Base-by-base conservation (phyloP, 2,329 filamentous ascomycete genomes). In the Albophoma yamanashiensis region DNA sequence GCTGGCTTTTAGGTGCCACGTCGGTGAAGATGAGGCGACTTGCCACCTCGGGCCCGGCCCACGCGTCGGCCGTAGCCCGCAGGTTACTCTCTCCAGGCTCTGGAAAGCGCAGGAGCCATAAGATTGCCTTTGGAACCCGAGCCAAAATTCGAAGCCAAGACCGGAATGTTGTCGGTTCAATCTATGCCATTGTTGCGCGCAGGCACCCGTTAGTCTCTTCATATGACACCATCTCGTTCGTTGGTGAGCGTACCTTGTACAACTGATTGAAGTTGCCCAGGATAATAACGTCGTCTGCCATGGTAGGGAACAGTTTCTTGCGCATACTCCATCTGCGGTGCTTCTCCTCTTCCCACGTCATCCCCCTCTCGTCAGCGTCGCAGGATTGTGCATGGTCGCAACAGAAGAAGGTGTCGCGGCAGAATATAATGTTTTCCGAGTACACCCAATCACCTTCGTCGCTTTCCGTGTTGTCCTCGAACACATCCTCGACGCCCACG, bases 191-290 rank as follows among this genome's bases (percentile, higher is more conserved):
- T 31, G 50, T 17, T 12, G 15, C 15, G 57, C 56, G 27, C 22
- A 22, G 55, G 17, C 59, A 39, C 14, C 45, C 22, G 40, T 39
- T 5, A 9, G 20, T 36, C 36, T 50, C 20, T 3, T 8, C 25
- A 20, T 14, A 11, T n/a, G 14, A 31, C 31, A 12, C 31, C 50
- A 14, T 14, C n/a, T 25, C n/a, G 1, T 14, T 12, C 9, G n/a
- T 36, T 27, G 17, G 2, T 36, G 20, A 59, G 34, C 79, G 64
- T 79, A 94, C 92, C 86, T 99, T 99, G 78, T 99, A 99, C 39
- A 99, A 79, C 73, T 99, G 94, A 70, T 99, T 99, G 76, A 99
- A 99, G 74, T 99, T 99, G 8, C 91, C 94, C 61, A 99, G 82
- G 67, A 99, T 97, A 67, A 99, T 86, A 25, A 86, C 83, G 70